Evolutionary conservation across 169 alveolate genomes (phyloP), one percentile per base, ranked within the genome.

Genomic region (Condylostoma magnum): DNA sequence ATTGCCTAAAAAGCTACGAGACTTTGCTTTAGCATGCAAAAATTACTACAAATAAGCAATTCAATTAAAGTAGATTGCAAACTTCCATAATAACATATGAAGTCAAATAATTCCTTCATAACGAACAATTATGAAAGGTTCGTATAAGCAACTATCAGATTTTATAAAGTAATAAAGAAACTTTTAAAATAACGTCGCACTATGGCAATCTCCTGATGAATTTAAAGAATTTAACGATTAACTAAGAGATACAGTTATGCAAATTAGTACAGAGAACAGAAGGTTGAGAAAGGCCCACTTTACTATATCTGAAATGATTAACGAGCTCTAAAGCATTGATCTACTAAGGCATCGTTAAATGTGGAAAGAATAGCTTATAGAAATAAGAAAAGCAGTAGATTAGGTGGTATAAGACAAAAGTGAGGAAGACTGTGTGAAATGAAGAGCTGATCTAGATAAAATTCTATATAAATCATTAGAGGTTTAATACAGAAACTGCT

Each of bases 361-460:
- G 44, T 95, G 98, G 98, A 90, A 91, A 73, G 95, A 89, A 55
- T 82, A 89, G 65, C 51, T 95, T 2, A 85, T 88, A 55, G 76
- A 77, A 48, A 92, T 94, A 18, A 86, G 83, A 66, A 89, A 79
- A 68, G 79, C 75, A 8, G 78, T 86, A 41, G 93, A 87, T n/a
- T 84, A 79, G 36, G 88, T 85, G 28, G 74, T 89, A 30, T 75
- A 71, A 27, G 57, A 63, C 37, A 75, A 85, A 56, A 79, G 77
- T 52, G 73, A 84, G 2, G 80, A 82, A 52, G 89, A 75, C 12
- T 72, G 81, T 22, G 82, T 54, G 71, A 71, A 85, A 27, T 95
- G 98, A 97, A 77, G 86, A 78, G 76, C 83, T 6, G 95, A 89
- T 79, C 83, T 94, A 88, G 95, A 95, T 74, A 85, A 85, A 66